Conservation (phyloP, 164 flowering plant genomes). For the Magnolia kwangsiensis region DNA sequence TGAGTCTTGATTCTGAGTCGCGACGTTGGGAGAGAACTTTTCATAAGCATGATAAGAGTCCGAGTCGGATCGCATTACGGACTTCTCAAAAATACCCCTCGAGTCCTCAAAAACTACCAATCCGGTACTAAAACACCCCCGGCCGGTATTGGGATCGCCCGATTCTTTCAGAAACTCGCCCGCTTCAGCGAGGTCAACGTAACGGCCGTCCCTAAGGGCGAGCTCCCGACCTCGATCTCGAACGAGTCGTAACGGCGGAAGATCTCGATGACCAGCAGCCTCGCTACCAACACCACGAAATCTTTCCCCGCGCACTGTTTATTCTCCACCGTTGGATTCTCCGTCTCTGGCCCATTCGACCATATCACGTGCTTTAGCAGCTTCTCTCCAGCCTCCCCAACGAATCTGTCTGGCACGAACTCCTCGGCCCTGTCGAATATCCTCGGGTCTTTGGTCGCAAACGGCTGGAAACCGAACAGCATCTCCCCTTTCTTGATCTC, state of each 20-base stretch:
- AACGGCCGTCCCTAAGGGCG: constrained; percentile 48
- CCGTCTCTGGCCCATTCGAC: constrained; percentile 85
- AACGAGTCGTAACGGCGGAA: constrained; percentile 73
- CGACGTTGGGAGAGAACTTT: too few species aligned
- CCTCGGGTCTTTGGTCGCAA: constrained; percentile 68
- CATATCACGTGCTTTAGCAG: constrained; percentile 66
- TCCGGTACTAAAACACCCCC: too few species aligned
- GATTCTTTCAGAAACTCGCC: constrained; percentile 38
- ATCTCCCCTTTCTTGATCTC: constrained; percentile 64
- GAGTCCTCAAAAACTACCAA: too few species aligned
- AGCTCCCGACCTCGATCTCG: constrained; percentile 44
- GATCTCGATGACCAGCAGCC: constrained; percentile 66
- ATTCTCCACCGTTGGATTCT: constrained; percentile 47
- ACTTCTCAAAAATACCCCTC: too few species aligned
- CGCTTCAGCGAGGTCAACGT: constrained; percentile 58
- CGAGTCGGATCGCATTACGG: too few species aligned
- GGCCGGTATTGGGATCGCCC: neutral
- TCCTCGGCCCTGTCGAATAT: constrained; percentile 69
- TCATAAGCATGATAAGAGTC: too few species aligned
- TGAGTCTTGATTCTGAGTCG: too few species aligned
- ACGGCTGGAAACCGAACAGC: constrained; percentile 78
- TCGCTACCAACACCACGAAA: constrained; percentile 57
- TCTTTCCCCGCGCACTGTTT: constrained; percentile 93
- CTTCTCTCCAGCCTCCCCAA: constrained; percentile 62
- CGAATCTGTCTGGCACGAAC: constrained; percentile 65